Conservation (phyloP, 2,329 filamentous ascomycete species). For the Trichoderma sp. region DNA sequence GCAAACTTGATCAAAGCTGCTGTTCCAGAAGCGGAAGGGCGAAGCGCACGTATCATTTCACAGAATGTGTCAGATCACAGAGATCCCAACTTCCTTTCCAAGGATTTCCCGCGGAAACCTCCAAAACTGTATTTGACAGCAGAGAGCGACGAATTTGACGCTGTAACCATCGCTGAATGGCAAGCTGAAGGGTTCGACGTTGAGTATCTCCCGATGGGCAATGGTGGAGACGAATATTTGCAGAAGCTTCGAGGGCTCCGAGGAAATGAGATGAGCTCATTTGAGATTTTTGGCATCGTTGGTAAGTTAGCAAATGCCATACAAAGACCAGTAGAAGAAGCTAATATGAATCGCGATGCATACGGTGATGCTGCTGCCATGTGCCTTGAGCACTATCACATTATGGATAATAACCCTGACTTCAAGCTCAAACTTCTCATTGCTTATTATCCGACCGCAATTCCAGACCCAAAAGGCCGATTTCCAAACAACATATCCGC, state of each 20-base stretch:
- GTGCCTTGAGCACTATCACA: slow-evolving; percentile 48
- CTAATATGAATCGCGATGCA: slow-evolving; percentile 26
- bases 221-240: slow-evolving; percentile 37
- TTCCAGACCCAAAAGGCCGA: slow-evolving; percentile 44
- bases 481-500: slow-evolving; percentile 44
- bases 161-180: slow-evolving; percentile 41
- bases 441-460: slow-evolving; percentile 47
- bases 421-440: slow-evolving; percentile 45
- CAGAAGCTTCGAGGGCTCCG: slow-evolving; percentile 38
- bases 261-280: slow-evolving; percentile 39
- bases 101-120: slow-evolving; percentile 39
- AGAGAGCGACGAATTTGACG: slow-evolving; percentile 46
- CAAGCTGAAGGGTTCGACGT: slow-evolving; percentile 46
- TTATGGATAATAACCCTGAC: slow-evolving; percentile 47
- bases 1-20: slow-evolving; percentile 35
- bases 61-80: slow-evolving; percentile 41
- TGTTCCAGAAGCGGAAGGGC: slow-evolving; percentile 35
- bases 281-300: slow-evolving; percentile 47
- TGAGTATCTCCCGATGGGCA: slow-evolving; percentile 44
- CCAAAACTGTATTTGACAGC: slow-evolving; percentile 47
- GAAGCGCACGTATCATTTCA: slow-evolving; percentile 35
- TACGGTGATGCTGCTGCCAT: slow-evolving; percentile 46
- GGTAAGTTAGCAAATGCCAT: slow-evolving; percentile 31
- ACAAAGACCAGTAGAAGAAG: too few relatives aligned
- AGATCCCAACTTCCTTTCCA: slow-evolving; percentile 45